Evolutionary conservation across 192 early-diverging fungal genomes (phyloP).

Genomic region (Geranomyces variabilis): DNA sequence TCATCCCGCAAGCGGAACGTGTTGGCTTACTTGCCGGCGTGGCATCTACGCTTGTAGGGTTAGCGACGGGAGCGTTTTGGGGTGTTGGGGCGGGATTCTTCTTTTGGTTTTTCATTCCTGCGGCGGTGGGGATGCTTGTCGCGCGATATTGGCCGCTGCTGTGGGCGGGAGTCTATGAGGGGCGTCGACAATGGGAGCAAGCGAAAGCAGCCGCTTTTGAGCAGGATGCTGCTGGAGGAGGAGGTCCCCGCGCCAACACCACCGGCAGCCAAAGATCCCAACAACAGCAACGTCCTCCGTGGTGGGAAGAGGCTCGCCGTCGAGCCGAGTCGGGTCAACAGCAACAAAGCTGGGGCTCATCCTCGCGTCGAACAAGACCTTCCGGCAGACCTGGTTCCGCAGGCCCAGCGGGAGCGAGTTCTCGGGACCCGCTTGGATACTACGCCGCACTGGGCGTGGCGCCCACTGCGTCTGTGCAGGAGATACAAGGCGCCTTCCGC

Average conservation of each 20-base stretch:
- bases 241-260: neutral
- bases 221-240: neutral
- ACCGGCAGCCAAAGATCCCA: neutral
- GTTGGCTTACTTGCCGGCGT: conserved; percentile 13
- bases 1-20: conserved; percentile 7
- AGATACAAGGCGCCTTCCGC: conserved; percentile 27
- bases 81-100: neutral
- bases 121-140: conserved; percentile 11
- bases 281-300: neutral
- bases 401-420: neutral
- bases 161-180: conserved; percentile 10
- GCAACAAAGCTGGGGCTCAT: conserved; percentile 1
- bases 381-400: neutral
- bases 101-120: conserved; percentile 23
- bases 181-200: neutral
- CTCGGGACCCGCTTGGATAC: conserved; percentile 11
- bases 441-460: conserved; percentile 17
- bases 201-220: neutral
- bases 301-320: conserved; percentile 23
- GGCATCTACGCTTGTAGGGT: neutral
- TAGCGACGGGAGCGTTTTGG: conserved; percentile 21
- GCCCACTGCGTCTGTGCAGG: conserved; percentile 19
- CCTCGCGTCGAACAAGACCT: neutral
- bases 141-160: conserved; percentile 22
- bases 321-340: conserved; percentile 11